Conservation (phyloP, 2,329 filamentous ascomycete genomes). For the Xylaria sp. region DNA sequence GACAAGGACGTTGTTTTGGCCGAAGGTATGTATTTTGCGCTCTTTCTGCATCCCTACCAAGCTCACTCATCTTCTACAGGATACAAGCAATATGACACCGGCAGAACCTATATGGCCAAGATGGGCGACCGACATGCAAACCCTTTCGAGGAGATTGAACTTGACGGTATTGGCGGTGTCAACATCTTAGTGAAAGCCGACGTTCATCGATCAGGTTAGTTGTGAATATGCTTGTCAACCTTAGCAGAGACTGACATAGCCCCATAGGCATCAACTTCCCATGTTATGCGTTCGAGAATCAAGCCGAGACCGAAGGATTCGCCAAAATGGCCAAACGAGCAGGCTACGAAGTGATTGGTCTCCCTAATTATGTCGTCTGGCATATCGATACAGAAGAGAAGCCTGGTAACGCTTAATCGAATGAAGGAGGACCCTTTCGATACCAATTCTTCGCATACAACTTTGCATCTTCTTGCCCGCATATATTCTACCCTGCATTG, state of each 20-base stretch:
- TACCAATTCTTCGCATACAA: slow-evolving; percentile 33
- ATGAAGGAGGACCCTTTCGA: slow-evolving; percentile 23
- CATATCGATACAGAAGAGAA: slow-evolving; percentile 98
- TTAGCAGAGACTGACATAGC: slow-evolving; percentile 41
- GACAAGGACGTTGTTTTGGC: slow-evolving; percentile 85
- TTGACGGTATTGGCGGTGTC: slow-evolving; percentile 96
- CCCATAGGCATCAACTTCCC: slow-evolving; percentile 92
- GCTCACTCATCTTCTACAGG: slow-evolving; percentile 59
- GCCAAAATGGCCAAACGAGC: slow-evolving; percentile 98
- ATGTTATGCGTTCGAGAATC: slow-evolving; percentile 95
- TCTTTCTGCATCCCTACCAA: slow-evolving; percentile 33
- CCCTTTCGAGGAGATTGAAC: slow-evolving; percentile 89
- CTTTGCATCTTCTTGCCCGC: slow-evolving; percentile 29
- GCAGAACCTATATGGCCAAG: slow-evolving; percentile 85
- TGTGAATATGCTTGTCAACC: background rate
- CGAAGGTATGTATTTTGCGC: slow-evolving; percentile 73
- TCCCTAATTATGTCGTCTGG: slow-evolving; percentile 99
- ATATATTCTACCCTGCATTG: slow-evolving; percentile 45
- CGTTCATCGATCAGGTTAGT: slow-evolving; percentile 89
- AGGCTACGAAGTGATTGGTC: slow-evolving; percentile 88
- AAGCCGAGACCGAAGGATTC: slow-evolving; percentile 98
- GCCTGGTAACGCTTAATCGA: slow-evolving; percentile 73
- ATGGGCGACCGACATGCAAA: slow-evolving; percentile 94
- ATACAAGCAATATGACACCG: slow-evolving; percentile 93
- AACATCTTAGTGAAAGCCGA: slow-evolving; percentile 98